Percentiles rank a stretch among this genome's conserved stretches.
phyloP scores from a whole-genome alignment of 306 rosid species.

The Medicago arabica region DNA sequence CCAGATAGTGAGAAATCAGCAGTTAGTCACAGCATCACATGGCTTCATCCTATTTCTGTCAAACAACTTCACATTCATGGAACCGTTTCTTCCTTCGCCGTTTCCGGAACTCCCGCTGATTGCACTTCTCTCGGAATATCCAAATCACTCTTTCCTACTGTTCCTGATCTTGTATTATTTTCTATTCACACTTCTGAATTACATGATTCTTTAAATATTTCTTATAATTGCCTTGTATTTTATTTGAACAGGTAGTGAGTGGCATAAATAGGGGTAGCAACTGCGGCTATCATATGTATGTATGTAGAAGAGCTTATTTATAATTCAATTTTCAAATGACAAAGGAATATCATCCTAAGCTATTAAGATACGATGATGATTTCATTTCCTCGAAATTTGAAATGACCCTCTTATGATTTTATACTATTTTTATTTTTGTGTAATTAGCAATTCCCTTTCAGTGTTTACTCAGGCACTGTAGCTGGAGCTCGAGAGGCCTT shows the following conservation, averaged over 20 bases:
- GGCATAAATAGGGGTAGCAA: slow-evolving; percentile 98
- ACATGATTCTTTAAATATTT: too few species aligned
- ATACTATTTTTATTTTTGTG: neutral
- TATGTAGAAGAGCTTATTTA: neutral
- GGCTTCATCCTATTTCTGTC: too few species aligned
- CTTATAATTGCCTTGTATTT: too few species aligned
- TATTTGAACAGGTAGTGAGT: slow-evolving; percentile 53
- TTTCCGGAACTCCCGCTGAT: too few species aligned
- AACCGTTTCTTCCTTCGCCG: too few species aligned
- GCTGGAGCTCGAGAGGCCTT: slow-evolving; percentile 99
- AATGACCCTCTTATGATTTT: slow-evolving; percentile 2
- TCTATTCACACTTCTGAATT: too few species aligned
- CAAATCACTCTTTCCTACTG: too few species aligned
- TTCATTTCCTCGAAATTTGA: slow-evolving; percentile 26
- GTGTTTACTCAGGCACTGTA: slow-evolving; percentile 88
- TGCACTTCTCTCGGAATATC: too few species aligned
- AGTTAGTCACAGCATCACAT: too few species aligned
- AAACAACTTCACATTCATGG: too few species aligned
- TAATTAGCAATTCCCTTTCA: slow-evolving; percentile 43
- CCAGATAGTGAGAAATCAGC: too few species aligned
- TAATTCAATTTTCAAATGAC: slow-evolving; percentile 5
- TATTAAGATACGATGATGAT: slow-evolving; percentile 14
- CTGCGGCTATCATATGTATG: slow-evolving; percentile 84
- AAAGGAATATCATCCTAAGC: neutral
- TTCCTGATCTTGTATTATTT: too few species aligned